Evolutionary conservation across 176 grass and related monocot genomes (phyloP).

Genomic region (Tillandsia fasciculata): DNA sequence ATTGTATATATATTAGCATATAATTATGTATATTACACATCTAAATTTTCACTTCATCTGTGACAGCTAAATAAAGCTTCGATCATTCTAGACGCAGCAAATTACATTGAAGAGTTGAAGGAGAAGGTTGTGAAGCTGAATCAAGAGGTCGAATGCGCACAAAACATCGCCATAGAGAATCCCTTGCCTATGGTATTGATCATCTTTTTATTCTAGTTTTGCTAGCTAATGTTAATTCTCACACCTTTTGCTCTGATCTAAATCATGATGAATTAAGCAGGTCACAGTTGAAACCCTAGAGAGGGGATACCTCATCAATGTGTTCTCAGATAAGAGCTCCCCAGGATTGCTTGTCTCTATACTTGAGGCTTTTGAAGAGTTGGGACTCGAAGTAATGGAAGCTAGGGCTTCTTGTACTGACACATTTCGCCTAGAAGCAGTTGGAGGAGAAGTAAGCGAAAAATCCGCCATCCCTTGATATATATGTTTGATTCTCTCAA

Average conservation of each 20-base stretch:
- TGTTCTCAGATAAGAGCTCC: slow-evolving; percentile 39
- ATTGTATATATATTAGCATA: background rate
- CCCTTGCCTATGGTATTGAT: slow-evolving; percentile 24
- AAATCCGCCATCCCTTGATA: background rate
- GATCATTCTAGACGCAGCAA: slow-evolving; percentile 59
- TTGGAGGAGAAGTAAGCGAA: slow-evolving; percentile 34
- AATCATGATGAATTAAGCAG: slow-evolving; percentile 14
- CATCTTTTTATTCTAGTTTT: background rate
- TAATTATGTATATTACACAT: background rate
- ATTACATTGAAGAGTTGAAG: slow-evolving; percentile 71
- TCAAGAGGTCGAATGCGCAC: slow-evolving; percentile 30
- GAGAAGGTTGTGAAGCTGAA: slow-evolving; percentile 55
- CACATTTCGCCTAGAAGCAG: slow-evolving; percentile 46
- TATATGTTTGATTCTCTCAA: background rate
- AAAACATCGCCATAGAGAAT: slow-evolving; percentile 14
- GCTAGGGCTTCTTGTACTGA: slow-evolving; percentile 45
- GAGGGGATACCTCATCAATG: slow-evolving; percentile 50
- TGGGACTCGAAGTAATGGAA: slow-evolving; percentile 48
- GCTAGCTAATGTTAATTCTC: background rate
- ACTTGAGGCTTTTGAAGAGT: slow-evolving; percentile 50
- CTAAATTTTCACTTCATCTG: slow-evolving; percentile 3
- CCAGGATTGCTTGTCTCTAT: slow-evolving; percentile 44
- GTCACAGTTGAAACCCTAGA: slow-evolving; percentile 42
- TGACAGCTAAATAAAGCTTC: slow-evolving; percentile 48
- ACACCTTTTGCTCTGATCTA: slow-evolving; percentile 8